phyloP scores from a whole-genome alignment of 1,284 basidiomycete species.

The Meripilus lineatus region DNA sequence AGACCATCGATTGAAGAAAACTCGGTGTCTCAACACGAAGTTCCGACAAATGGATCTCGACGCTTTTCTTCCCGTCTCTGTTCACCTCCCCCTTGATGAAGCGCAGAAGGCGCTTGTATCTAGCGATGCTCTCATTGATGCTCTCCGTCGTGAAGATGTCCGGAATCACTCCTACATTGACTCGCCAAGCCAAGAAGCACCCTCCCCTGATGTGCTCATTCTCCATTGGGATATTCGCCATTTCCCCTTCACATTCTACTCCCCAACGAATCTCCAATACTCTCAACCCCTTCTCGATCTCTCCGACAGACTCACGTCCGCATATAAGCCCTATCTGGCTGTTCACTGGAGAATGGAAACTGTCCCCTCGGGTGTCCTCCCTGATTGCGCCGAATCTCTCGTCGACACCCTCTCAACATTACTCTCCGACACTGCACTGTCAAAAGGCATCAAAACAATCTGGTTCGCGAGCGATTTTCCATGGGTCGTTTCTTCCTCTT shows the following conservation, averaged over 20 bases:
- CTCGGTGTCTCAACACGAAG: constrained; percentile 16
- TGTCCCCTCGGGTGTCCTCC: constrained; percentile 32
- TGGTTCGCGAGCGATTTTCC: constrained; percentile 49
- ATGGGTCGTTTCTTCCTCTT: constrained; percentile 18
- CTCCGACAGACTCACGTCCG: constrained; percentile 29
- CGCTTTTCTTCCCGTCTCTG: constrained; percentile 9
- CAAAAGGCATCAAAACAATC: constrained; percentile 28
- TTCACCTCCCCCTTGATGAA: constrained; percentile 5
- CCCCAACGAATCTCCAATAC: constrained; percentile 26
- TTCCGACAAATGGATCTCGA: constrained; percentile 15
- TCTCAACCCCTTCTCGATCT: constrained; percentile 34
- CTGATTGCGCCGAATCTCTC: constrained; percentile 40
- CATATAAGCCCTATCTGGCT: constrained; percentile 34
- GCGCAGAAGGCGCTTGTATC: background rate
- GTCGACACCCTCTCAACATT: constrained; percentile 35
- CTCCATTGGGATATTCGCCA: constrained; percentile 43
- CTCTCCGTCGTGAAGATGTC: background rate
- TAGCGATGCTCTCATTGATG: background rate
- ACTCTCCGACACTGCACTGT: constrained; percentile 26
- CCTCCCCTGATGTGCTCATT: constrained; percentile 33
- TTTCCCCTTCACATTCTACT: constrained; percentile 30
- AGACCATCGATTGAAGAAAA: constrained; percentile 13
- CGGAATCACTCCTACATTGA: background rate
- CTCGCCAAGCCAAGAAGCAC: background rate
- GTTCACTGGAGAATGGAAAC: constrained; percentile 51